Evolutionary conservation across 345 rosid genomes (phyloP).

Genomic region (Gossypium anomalum): DNA sequence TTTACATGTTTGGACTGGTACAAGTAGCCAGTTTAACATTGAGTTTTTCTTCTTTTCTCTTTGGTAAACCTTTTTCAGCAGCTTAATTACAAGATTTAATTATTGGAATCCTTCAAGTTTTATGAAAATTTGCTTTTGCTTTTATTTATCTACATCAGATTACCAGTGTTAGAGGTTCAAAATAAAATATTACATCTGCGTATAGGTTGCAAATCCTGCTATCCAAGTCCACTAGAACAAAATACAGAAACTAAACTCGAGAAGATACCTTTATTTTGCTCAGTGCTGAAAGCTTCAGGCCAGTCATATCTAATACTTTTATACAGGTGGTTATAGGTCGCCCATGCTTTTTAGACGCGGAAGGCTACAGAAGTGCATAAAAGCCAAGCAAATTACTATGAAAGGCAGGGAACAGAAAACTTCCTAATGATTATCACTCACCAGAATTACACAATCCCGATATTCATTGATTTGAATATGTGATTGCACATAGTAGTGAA

Average conservation of each 20-base stretch:
- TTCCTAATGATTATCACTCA: slow-evolving; percentile 35
- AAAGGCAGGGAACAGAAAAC: background rate
- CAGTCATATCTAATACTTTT: slow-evolving; percentile 93
- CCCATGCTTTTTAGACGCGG: slow-evolving; percentile 65
- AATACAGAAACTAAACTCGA: background rate
- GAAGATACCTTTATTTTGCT: slow-evolving; percentile 73
- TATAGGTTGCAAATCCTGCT: background rate
- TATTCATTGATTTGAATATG: slow-evolving; percentile 96
- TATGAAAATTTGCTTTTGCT: background rate
- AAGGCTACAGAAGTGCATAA: slow-evolving; percentile 50
- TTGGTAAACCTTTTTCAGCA: background rate
- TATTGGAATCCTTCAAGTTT: background rate
- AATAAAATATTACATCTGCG: background rate
- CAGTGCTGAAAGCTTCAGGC: slow-evolving; percentile 78
- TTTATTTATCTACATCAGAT: background rate
- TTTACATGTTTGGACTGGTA: background rate
- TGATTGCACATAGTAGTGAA: slow-evolving; percentile 82
- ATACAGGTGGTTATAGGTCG: slow-evolving; percentile 80
- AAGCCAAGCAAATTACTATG: slow-evolving; percentile 14
- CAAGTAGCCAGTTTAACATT: slow-evolving; percentile 1
- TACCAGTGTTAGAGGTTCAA: background rate
- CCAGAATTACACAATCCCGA: slow-evolving; percentile 79
- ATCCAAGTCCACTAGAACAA: background rate
- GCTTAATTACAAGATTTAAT: background rate
- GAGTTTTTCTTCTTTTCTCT: background rate